Base-by-base conservation (phyloP, 2,329 filamentous ascomycete genomes). In the Rutstroemia sp. region DNA sequence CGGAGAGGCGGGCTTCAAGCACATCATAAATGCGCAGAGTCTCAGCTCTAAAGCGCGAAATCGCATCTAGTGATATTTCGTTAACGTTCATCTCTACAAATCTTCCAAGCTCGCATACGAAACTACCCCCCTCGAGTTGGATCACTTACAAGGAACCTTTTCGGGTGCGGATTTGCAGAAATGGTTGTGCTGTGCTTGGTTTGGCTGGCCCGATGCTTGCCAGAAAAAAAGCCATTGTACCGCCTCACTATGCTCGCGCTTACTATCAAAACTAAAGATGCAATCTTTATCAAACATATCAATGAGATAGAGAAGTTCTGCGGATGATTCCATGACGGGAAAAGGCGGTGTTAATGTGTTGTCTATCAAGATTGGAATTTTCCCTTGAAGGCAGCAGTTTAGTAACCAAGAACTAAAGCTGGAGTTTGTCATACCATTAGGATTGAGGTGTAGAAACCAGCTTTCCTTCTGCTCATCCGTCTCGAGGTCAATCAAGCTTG, bases 151-250 rank as follows among this genome's bases (percentile, higher is more conserved):
- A 27, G 45, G 45, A 27, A 48, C 16, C 5, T 30, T 48, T 17
- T 48, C 45, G 16, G 39, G 39, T 25, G 45, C 45, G 7, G 45
- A 23, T 23, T 30, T 23, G 27, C 45, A n/a, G 45, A 48, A 48
- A 48, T 25, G 27, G 5, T 8, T 30, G 21, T 25, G 17, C 12
- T 48, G 21, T 48, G 23, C 45, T 48, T 48, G 23, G 27, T 48
- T 25, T 16, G 45, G 45, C 21, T 23, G 21, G 21, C 45, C 45
- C 4, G 45, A 48, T 71, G 70, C 73, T 54, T 79, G 76, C 76
- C 76, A 80, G 69, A 80, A 81, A 67, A 80, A 78, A 2, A 77
- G 69, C 78, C 78, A 80, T 62, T 81, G 78, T 42, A 78, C 56
- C 23, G 67, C 68, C 61, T 79, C 68, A 59, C 69, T 78, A 9